These are phyloP conservation scores for Cyberlindnera amylophila DNA, from an alignment of 805 yeast species.

Conservation along the genomic window DNA sequence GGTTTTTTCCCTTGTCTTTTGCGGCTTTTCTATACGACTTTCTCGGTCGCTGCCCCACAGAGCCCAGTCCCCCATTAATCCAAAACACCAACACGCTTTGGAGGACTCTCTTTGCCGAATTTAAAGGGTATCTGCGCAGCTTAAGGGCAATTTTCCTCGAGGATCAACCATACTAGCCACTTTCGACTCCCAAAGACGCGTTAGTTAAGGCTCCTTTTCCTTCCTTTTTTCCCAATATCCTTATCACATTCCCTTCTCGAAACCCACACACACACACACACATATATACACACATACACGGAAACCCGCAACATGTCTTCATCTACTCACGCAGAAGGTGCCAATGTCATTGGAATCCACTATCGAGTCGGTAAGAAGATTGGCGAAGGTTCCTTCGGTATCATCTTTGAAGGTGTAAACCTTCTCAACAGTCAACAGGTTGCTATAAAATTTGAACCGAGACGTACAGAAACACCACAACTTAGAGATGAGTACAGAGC, in stretches of 20 bases:
- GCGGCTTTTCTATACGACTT: neutral
- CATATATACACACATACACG: too few species aligned
- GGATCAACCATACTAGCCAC: too few species aligned
- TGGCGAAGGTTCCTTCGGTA: slow-evolving; percentile 98
- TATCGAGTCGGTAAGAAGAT: slow-evolving; percentile 96
- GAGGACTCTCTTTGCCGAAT: neutral
- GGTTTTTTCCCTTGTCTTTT: neutral
- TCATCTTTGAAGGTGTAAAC: slow-evolving; percentile 92
- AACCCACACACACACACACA: neutral
- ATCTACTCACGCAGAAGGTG: slow-evolving; percentile 12
- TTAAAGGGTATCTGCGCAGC: too few species aligned
- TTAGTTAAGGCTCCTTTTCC: too few species aligned
- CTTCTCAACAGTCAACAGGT: slow-evolving; percentile 88
- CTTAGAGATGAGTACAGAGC: slow-evolving; percentile 94
- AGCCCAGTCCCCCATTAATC: too few species aligned
- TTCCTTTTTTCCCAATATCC: neutral
- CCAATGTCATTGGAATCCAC: slow-evolving; percentile 77
- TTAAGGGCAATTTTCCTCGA: too few species aligned
- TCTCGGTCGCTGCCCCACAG: neutral
- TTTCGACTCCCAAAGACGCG: too few species aligned
- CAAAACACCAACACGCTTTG: neutral
- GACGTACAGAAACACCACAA: slow-evolving; percentile 97
- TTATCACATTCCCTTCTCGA: slow-evolving; percentile 3
- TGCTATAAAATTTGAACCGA: slow-evolving; percentile 95
- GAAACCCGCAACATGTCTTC: slow-evolving; percentile 7